Percentiles rank a stretch among this genome's conserved stretches.
These are phyloP conservation scores for Myxozyma geophila DNA, from an alignment of 805 yeast species.

Conservation along the genomic window DNA sequence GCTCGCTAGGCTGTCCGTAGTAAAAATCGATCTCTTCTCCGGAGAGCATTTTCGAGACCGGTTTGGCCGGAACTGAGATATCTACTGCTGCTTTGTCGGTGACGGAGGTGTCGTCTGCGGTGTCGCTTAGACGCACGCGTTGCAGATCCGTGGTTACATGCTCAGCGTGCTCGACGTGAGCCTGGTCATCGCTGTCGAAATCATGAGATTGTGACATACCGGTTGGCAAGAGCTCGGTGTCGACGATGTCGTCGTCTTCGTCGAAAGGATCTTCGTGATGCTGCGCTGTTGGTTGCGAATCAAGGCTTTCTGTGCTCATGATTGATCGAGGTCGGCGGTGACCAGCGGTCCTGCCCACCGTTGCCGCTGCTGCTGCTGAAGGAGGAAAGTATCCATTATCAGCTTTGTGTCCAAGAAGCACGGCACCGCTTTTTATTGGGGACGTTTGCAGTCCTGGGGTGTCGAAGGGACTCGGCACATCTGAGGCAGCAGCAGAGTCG, in stretches of 20 bases:
- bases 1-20: conserved; percentile 35
- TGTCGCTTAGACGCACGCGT: conserved; percentile 17
- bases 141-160: conserved; percentile 5
- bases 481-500: conserved; percentile 16
- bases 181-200: background rate
- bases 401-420: background rate
- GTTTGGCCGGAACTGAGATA: conserved; percentile 40
- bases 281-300: conserved; percentile 27
- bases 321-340: conserved; percentile 4
- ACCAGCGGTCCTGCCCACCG: background rate
- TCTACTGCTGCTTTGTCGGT: conserved; percentile 33
- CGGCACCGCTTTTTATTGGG: background rate
- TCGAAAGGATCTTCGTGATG: conserved; percentile 22
- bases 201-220: background rate
- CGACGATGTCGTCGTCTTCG: conserved; percentile 19
- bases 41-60: conserved; percentile 43
- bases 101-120: conserved; percentile 17
- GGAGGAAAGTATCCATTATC: conserved; percentile 6
- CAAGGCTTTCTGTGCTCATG: conserved; percentile 28
- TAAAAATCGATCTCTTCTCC: conserved; percentile 44
- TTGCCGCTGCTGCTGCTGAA: background rate
- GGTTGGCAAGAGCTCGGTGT: conserved; percentile 2
- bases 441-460: background rate
- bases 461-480: conserved; percentile 4
- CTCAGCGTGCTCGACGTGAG: conserved; percentile 6